These are phyloP conservation scores for Hura crepitans DNA, from an alignment of 441 rosid genomes.

Conservation along the genomic window DNA sequence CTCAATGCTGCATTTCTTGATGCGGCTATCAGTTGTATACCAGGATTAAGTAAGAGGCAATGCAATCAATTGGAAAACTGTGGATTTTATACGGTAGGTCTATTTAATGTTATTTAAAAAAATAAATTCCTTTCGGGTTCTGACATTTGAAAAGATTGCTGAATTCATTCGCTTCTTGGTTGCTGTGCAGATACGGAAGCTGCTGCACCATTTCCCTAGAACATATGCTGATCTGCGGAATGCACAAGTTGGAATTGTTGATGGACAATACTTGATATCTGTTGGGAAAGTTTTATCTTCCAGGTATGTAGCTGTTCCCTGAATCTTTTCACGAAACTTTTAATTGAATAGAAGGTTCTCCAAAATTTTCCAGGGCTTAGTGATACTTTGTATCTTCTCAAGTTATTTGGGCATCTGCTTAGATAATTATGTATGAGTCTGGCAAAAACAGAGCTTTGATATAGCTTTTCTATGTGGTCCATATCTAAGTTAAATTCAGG, in stretches of 20 bases:
- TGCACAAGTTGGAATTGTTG: conserved; percentile 68
- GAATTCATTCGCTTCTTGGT: conserved; percentile 20
- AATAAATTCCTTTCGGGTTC: conserved; percentile 6
- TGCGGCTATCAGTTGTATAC: conserved; percentile 48
- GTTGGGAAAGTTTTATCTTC: conserved; percentile 77
- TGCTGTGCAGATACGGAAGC: conserved; percentile 57
- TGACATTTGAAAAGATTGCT: conserved; percentile 17
- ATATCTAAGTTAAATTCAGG: conserved; percentile 1
- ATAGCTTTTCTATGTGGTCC: not conserved
- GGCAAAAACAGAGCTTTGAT: not conserved
- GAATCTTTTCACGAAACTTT: conserved; percentile 3
- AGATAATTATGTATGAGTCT: not conserved
- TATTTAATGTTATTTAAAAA: conserved; percentile 18
- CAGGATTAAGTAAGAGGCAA: conserved; percentile 69
- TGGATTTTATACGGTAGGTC: conserved; percentile 82
- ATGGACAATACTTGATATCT: conserved; percentile 89
- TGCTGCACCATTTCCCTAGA: conserved; percentile 90
- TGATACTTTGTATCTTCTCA: not conserved
- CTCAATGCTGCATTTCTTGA: conserved; percentile 43
- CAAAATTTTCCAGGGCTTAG: not conserved
- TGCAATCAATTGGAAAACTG: conserved; percentile 54
- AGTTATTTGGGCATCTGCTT: not conserved
- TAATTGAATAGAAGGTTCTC: not conserved
- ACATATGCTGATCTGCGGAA: conserved; percentile 91
- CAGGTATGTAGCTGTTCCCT: conserved; percentile 42